Conservation (phyloP, 2,329 filamentous ascomycete genomes). For the Nemania abortiva region DNA sequence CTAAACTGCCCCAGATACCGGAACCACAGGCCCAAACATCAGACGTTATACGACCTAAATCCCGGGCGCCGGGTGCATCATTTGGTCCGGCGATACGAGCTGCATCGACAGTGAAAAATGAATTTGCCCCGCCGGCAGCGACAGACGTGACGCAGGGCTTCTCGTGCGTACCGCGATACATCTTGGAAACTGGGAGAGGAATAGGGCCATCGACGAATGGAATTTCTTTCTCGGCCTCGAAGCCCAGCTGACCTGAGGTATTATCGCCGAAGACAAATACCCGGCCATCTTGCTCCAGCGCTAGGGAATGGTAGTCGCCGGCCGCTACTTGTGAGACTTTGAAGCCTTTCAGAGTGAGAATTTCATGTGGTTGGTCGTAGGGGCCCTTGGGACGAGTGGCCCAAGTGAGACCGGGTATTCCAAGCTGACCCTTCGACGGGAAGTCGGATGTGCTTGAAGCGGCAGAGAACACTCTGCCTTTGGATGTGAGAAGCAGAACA, state of each 20-base stretch:
- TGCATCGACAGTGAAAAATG: constrained; percentile 88
- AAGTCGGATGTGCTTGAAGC: constrained; percentile 83
- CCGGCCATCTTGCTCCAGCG: constrained; percentile 78
- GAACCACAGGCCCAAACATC: constrained; percentile 91
- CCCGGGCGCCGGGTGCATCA: constrained; percentile 55
- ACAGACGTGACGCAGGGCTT: constrained; percentile 78
- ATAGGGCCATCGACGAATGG: constrained; percentile 76
- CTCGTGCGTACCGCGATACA: constrained; percentile 76
- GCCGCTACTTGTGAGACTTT: constrained; percentile 80
- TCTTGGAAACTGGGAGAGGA: constrained; percentile 74
- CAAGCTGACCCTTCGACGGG: constrained; percentile 86
- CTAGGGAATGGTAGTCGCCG: constrained; percentile 88
- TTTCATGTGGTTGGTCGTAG: constrained; percentile 85
- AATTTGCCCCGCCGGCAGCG: constrained; percentile 87
- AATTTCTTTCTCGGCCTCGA: constrained; percentile 73
- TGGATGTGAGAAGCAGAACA: constrained; percentile 84
- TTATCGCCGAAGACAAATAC: constrained; percentile 94
- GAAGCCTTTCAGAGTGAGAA: constrained; percentile 77
- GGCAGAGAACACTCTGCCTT: constrained; percentile 89
- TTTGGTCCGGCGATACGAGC: constrained; percentile 62
- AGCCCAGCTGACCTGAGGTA: constrained; percentile 89
- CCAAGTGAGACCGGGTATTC: constrained; percentile 86
- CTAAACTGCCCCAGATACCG: constrained; percentile 85
- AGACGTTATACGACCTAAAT: constrained; percentile 69
- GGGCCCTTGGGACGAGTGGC: constrained; percentile 78